Conservation (phyloP, 768 basidiomycete genomes). For the Pulveroboletus ravenelii region DNA sequence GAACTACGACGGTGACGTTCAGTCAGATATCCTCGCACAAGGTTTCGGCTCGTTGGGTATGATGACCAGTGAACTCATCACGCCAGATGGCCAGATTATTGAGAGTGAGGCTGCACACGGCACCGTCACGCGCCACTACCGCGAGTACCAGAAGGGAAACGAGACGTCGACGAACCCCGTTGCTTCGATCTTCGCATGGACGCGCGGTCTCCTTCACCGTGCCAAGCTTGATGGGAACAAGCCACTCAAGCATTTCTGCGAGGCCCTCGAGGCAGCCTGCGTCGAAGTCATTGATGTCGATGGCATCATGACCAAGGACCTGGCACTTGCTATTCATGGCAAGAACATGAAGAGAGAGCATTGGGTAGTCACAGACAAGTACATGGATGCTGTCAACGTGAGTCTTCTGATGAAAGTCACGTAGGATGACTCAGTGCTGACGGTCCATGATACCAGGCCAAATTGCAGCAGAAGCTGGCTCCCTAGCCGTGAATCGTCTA, state of each 20-base stretch:
- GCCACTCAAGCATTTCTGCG: constrained; percentile 66
- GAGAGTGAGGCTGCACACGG: constrained; percentile 98
- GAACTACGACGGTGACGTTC: constrained; percentile 83
- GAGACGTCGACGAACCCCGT: constrained; percentile 99
- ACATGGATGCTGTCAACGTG: constrained; percentile 91
- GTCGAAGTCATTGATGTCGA: constrained; percentile 89
- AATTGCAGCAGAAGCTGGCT: constrained; percentile 43
- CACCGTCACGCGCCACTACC: constrained; percentile 95
- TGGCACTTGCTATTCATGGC: constrained; percentile 91
- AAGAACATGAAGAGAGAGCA: constrained; percentile 88
- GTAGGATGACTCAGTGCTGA: constrained; percentile 9
- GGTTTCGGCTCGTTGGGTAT: constrained; percentile 96
- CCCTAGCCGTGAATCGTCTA: constrained; percentile 13
- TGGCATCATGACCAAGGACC: constrained; percentile 94
- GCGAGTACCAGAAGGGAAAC: constrained; percentile 94
- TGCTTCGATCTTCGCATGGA: constrained; percentile 98
- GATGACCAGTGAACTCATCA: constrained; percentile 97
- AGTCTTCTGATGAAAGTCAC: constrained; percentile 24
- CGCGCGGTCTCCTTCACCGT: constrained; percentile 87
- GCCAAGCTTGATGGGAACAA: constrained; percentile 89
- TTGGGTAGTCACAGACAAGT: constrained; percentile 93
- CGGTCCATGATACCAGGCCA: constrained; percentile 30
- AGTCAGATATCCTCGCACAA: constrained; percentile 94
- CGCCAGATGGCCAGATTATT: constrained; percentile 88
- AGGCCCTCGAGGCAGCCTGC: constrained; percentile 80